A percentile compares a stretch with the other conserved stretches of the same genome.
These are phyloP conservation scores for Coleophoma cylindrospora DNA, from an alignment of 2,329 filamentous ascomycete species.

Conservation along the genomic window DNA sequence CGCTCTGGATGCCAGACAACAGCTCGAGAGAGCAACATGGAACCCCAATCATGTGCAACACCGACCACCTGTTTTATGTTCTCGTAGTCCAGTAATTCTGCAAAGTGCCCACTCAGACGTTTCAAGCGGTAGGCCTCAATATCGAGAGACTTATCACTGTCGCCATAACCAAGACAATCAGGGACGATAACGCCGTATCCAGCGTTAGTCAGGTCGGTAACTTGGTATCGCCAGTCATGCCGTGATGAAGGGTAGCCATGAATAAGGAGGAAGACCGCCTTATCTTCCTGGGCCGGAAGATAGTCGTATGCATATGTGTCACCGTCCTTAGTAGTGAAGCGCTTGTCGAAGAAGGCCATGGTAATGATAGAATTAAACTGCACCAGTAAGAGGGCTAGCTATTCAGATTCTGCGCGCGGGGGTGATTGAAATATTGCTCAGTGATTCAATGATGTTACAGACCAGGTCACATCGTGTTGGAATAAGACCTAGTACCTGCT, in stretches of 20 bases:
- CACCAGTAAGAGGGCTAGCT: too few relatives aligned
- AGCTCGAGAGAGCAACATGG: neutral
- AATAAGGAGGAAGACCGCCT: constrained; percentile 34
- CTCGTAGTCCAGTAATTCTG: neutral
- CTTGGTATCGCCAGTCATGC: constrained; percentile 32
- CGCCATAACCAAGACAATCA: constrained; percentile 35
- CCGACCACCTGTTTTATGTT: neutral
- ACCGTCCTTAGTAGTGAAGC: too few relatives aligned
- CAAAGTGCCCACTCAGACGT: neutral
- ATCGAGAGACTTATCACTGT: constrained; percentile 25
- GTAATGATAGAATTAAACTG: too few relatives aligned
- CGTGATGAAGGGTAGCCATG: constrained; percentile 43
- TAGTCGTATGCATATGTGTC: neutral
- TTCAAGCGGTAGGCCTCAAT: constrained; percentile 20
- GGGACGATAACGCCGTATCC: constrained; percentile 38
- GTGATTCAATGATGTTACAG: too few relatives aligned
- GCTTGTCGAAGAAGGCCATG: too few relatives aligned
- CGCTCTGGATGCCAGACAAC: neutral
- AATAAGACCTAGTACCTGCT: too few relatives aligned
- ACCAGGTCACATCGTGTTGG: too few relatives aligned
- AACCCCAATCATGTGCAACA: neutral
- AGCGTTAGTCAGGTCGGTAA: constrained; percentile 13
- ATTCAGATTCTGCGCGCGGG: too few relatives aligned
- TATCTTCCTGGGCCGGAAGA: neutral
- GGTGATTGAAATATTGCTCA: too few relatives aligned